These are phyloP conservation scores for Fraxinus platypoda DNA, from an alignment of 305 asterid species.

Conservation along the genomic window DNA sequence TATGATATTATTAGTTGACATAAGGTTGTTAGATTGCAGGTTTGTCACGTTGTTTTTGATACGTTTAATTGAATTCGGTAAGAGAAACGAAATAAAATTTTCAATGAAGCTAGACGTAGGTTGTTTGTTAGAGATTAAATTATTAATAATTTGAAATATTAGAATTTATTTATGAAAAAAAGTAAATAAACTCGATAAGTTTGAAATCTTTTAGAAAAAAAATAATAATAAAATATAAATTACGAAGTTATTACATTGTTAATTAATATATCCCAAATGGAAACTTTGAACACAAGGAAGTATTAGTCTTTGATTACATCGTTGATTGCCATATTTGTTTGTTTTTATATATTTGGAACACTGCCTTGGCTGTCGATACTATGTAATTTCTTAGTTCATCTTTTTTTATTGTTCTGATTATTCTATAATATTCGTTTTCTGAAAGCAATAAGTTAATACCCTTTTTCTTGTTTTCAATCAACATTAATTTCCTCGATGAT, in stretches of 20 bases:
- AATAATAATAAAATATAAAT: background rate
- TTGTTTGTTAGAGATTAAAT: background rate
- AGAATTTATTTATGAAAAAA: too few relatives aligned
- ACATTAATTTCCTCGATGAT: background rate
- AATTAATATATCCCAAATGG: background rate
- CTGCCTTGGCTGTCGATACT: background rate
- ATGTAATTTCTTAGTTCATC: background rate
- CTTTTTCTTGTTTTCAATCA: background rate
- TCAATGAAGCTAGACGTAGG: too few relatives aligned
- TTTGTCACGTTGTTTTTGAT: background rate
- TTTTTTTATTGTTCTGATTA: background rate
- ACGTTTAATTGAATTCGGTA: background rate
- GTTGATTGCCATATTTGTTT: constrained; percentile 8
- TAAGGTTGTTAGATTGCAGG: background rate
- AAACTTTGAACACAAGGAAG: background rate
- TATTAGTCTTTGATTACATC: background rate
- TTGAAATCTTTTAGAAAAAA: background rate
- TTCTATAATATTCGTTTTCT: background rate
- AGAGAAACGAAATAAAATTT: background rate
- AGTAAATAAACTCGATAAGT: background rate
- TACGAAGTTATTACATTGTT: background rate
- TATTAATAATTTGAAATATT: too few relatives aligned
- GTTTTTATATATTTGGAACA: background rate
- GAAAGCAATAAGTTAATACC: background rate
- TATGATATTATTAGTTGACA: too few relatives aligned